phyloP scores from a whole-genome alignment of 2,329 filamentous ascomycete species.

The Pseudopyricularia cyperi region DNA sequence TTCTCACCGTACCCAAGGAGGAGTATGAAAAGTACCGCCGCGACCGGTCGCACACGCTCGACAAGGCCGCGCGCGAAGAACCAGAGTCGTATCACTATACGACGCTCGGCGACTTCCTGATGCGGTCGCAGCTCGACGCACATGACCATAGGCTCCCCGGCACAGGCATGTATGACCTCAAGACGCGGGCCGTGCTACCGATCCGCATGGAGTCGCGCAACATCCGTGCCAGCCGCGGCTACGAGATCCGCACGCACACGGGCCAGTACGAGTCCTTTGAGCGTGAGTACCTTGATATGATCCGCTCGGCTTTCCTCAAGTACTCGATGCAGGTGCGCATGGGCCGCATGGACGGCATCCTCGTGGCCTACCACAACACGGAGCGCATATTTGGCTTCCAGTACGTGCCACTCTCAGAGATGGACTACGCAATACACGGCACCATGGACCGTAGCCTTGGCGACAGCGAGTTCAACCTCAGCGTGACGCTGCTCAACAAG shows the following conservation, averaged over 20 bases:
- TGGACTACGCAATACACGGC: slow-evolving; percentile 85
- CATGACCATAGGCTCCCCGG: slow-evolving; percentile 77
- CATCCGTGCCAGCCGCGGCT: slow-evolving; percentile 65
- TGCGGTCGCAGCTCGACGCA: slow-evolving; percentile 91
- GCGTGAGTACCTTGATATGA: slow-evolving; percentile 95
- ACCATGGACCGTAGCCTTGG: slow-evolving; percentile 53
- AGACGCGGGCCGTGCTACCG: slow-evolving; percentile 82
- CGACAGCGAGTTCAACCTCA: slow-evolving; percentile 74
- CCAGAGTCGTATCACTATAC: slow-evolving; percentile 82
- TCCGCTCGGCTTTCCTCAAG: slow-evolving; percentile 84
- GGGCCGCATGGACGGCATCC: slow-evolving; percentile 97
- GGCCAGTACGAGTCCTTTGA: slow-evolving; percentile 88
- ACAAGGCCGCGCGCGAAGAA: slow-evolving; percentile 56
- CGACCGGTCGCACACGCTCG: slow-evolving; percentile 51
- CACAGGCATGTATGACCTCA: slow-evolving; percentile 89
- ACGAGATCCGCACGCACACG: slow-evolving; percentile 66
- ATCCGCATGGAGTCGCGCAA: slow-evolving; percentile 75
- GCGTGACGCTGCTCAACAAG: slow-evolving; percentile 66
- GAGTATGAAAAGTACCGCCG: slow-evolving; percentile 79
- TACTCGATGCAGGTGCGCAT: slow-evolving; percentile 95
- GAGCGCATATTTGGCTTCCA: slow-evolving; percentile 96
- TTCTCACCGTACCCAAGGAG: slow-evolving; percentile 69
- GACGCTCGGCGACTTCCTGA: slow-evolving; percentile 72
- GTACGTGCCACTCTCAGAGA: slow-evolving; percentile 74
- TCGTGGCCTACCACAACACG: slow-evolving; percentile 92